Evolutionary conservation across 345 rosid genomes (phyloP), one percentile per base, ranked within the genome.

Genomic region (Pistacia integerrima): DNA sequence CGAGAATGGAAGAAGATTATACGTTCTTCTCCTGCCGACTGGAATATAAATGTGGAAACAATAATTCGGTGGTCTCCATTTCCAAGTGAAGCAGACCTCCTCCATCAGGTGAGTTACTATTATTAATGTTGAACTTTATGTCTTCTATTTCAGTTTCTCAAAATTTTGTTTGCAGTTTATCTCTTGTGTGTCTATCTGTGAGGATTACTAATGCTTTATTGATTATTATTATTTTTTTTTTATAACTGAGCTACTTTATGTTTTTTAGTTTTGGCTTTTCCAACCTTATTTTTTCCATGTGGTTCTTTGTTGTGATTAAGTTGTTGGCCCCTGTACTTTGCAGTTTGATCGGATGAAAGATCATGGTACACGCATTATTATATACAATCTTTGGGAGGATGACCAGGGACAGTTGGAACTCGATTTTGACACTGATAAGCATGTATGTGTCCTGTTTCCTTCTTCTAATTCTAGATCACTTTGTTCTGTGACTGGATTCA

Each of bases 331-430:
- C 61, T 67, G 60, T 65, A 65, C 76, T 49, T 44, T 87, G 78
- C 77, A 95, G 99, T 93, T 95, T 76, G 82, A 83, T 82, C 72
- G 81, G 76, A 90, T 93, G 92, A 84, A 84, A 56, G 92, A 88
- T 71, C 91, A 83, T 64, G 99, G 99, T 67, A 95, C 99, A 55
- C 88, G 90, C 20, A 84, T 95, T 80, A 82, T 93, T 57, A 90
- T 95, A 74, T 95, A 95, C 85, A 92, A 95, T 76, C 88, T 95
- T 61, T 95, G 99, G 99, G 98, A 93, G 82, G 92, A 95, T 87
- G 99, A 95, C 67, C 84, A 90, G 85, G 97, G 98, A 77, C 76
- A 87, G 58, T 78, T 79, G 68, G 99, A 95, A 75, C 98, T 95
- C 69, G 99, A 93, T 83, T 95, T 93, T 81, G 91, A 90, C 74